Evolutionary conservation across 495 filamentous ascomycete genomes (phyloP).

Genomic region (Neurospora sp.): DNA sequence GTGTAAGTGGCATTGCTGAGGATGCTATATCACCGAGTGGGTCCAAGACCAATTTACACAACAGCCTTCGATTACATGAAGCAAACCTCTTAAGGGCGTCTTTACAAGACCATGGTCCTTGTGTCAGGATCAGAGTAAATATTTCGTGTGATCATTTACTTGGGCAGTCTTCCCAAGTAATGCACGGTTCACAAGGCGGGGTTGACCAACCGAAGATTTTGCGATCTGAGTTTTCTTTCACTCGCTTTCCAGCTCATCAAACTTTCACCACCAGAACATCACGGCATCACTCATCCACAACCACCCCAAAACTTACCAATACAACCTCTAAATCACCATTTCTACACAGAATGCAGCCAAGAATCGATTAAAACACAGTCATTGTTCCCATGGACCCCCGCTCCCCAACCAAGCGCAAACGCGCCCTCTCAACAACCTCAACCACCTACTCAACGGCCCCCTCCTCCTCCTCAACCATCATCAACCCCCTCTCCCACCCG

Average conservation of each 20-base stretch:
- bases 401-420: constrained; percentile 16
- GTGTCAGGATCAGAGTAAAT: not conserved
- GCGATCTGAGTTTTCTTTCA: not conserved
- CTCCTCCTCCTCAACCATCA: constrained; percentile 22
- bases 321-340: too few species aligned
- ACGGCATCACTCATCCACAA: not conserved
- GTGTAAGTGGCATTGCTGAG: not conserved
- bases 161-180: not conserved
- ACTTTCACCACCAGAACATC: not conserved
- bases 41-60: not conserved
- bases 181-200: not conserved
- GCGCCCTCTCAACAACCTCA: constrained; percentile 1
- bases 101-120: not conserved
- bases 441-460: constrained; percentile 2
- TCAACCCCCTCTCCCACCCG: constrained; percentile 37
- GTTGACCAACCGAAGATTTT: not conserved
- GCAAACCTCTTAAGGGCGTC: not conserved
- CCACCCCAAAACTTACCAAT: not conserved
- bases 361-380: not conserved
- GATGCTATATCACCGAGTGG: not conserved
- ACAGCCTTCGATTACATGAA: not conserved
- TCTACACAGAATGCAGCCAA: too few species aligned
- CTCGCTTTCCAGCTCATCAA: not conserved
- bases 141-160: not conserved
- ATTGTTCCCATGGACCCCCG: not conserved